These are phyloP conservation scores for Pichia sp. DNA, from an alignment of 1,139 yeast species.

Conservation along the genomic window DNA sequence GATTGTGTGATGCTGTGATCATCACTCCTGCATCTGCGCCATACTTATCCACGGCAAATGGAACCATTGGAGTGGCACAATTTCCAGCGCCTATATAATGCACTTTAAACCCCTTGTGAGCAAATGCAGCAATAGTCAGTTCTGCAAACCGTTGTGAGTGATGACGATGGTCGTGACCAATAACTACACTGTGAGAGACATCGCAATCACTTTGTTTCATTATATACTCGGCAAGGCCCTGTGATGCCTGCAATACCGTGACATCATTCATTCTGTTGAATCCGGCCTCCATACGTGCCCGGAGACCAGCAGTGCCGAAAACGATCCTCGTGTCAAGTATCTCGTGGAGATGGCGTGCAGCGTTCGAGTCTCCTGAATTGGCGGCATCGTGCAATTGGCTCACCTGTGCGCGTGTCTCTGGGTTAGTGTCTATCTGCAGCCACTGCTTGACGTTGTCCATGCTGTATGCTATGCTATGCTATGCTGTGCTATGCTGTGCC, in stretches of 20 bases:
- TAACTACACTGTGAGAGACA: slow-evolving; percentile 42
- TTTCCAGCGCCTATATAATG: slow-evolving; percentile 48
- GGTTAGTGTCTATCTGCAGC: slow-evolving; percentile 33
- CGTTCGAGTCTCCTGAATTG: no score
- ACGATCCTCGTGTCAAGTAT: slow-evolving; percentile 54
- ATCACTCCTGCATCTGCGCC: slow-evolving; percentile 78
- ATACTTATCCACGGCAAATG: slow-evolving; percentile 65
- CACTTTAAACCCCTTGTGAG: slow-evolving; percentile 62
- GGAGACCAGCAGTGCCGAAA: slow-evolving; percentile 92
- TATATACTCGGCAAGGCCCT: slow-evolving; percentile 68
- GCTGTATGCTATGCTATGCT: no score
- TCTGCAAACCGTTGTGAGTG: slow-evolving; percentile 76
- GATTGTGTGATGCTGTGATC: slow-evolving; percentile 97
- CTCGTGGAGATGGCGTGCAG: no score
- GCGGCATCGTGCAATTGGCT: no score
- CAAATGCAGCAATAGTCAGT: slow-evolving; percentile 68
- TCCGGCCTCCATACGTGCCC: slow-evolving; percentile 88
- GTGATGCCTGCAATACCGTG: slow-evolving; percentile 87
- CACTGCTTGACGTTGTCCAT: no score
- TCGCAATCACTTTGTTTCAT: slow-evolving; percentile 24
- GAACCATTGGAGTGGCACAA: slow-evolving; percentile 90
- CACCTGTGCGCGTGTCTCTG: slow-evolving; percentile 51
- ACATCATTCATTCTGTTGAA: slow-evolving; percentile 84
- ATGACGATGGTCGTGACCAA: slow-evolving; percentile 90
- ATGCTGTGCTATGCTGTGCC: no score